Base-by-base conservation (phyloP, 805 yeast genomes). In the Yarrowia sp. region DNA sequence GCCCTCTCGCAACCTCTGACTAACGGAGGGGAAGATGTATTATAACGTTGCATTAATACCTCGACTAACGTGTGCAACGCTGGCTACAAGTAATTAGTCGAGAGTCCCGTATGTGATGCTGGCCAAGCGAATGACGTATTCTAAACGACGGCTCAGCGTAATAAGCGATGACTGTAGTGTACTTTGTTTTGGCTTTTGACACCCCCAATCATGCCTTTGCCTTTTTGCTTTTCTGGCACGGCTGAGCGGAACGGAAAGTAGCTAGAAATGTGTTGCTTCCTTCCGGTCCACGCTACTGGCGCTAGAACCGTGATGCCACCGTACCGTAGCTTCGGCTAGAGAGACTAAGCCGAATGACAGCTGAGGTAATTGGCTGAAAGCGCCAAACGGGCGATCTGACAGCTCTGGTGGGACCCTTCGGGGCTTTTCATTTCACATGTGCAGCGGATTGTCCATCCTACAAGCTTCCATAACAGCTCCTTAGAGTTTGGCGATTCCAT, bases 201-300 rank as follows among this genome's bases (percentile, higher is more conserved):
- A n/a, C 18, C 24, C 27, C 25, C 18, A 19, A 18, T 19, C 36
- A 19, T 21, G 9, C 22, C 21, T 33, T 49, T 22, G 24, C 14
- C 41, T 51, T 51, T 32, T 24, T 32, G 55, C 38, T 47, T 31
- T 47, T 22, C 33, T 12, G 9, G 58, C 58, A 51, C 58, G 58
- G 58, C 58, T 51, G 58, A 51, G 24, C 58, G 42, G 58, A 24
- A 24, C 58, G 58, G 58, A 35, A 44, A 44, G 51, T 14, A 6
- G 35, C 19, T 18, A 24, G 51, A 42, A 41, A 6, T 16, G 19
- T 9, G 16, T 32, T 33, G 58, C 58, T 51, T 33, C 42, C 58
- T 51, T 51, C 42, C 42, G 41, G n/a, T 8, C n/a, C n/a, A n/a
- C n/a, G n/a, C n/a, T n/a, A n/a, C n/a, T n/a, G n/a, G n/a, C n/a